Conservation (phyloP, 768 basidiomycete genomes). For the Xerocomellus amylosporus region DNA sequence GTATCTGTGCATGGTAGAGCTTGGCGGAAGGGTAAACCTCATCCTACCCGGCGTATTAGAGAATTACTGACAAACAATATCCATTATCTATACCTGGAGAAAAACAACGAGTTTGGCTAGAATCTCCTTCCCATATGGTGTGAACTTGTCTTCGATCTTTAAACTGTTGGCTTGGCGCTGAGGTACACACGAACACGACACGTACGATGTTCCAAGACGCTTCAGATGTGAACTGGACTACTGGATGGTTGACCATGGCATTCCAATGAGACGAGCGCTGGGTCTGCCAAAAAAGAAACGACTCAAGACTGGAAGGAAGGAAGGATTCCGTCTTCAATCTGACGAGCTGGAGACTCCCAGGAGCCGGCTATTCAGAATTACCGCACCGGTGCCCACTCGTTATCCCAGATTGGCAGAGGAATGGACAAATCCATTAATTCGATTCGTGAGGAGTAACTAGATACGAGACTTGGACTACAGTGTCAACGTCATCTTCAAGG, state of each 20-base stretch:
- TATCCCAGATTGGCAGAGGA: not conserved
- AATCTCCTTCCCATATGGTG: constrained; percentile 82
- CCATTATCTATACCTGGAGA: constrained; percentile 57
- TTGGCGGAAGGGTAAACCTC: constrained; percentile 81
- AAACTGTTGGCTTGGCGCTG: constrained; percentile 5
- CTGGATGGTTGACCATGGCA: constrained; percentile 62
- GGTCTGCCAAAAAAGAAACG: not conserved
- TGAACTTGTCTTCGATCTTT: constrained; percentile 91
- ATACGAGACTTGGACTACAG: constrained; percentile 9
- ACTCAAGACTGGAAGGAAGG: not conserved
- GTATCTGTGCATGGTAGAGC: constrained; percentile 79
- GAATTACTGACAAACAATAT: not conserved
- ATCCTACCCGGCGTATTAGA: constrained; percentile 47
- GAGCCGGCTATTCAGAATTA: constrained; percentile 9
- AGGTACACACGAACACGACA: constrained; percentile 2
- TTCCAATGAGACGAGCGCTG: not conserved
- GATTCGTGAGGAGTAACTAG: constrained; percentile 4
- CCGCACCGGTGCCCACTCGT: constrained; percentile 7
- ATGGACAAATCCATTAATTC: constrained; percentile 1
- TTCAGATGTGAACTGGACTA: constrained; percentile 74
- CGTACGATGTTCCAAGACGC: constrained; percentile 86
- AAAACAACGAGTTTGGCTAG: constrained; percentile 82
- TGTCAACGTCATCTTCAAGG: not conserved
- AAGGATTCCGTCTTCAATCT: too few species aligned
- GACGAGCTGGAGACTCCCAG: not conserved